Base-by-base conservation (phyloP, 306 rosid genomes). In the Pterocarpus macrocarpus region DNA sequence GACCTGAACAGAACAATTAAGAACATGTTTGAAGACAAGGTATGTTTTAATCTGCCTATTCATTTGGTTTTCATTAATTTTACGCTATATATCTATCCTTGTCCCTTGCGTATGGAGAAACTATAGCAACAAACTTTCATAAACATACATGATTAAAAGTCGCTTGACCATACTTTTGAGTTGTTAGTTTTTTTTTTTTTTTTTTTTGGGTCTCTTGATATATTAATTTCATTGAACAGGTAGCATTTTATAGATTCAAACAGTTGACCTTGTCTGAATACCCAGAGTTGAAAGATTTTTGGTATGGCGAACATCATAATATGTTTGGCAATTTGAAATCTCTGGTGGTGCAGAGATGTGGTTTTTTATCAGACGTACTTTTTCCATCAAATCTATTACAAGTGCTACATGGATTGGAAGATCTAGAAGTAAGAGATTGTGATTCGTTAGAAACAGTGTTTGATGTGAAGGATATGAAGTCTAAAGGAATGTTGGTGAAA, bases 371-470 rank as follows among this genome's bases (percentile, higher is more conserved):
- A 28, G 4, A 73, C 36, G 32, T 73, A 39, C 77, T 73, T 56
- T 39, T 73, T 17, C 17, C 77, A 16, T 56, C 66, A 38, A 73
- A 73, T 57, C 2, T 16, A 22, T 0, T 73, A 1, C 77, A 55
- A 73, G 53, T 38, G 11, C 28, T 73, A 10, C 17, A 9, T 73
- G 53, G 22, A 36, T 17, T 73, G 6, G 55, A 73, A 56, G 65
- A 56, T 0, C 7, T 73, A 2, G 66, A 56, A 73, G 66, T 73
- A 16, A 36, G 7, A 17, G 17, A 73, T 17, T 73, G 77, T 73
- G 77, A 73, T 56, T 73, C 77, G 10, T 53, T 73, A 38, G 66
- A 35, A 56, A 2, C 66, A 1, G 7, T 73, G 22, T 73, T 73
- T 56, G 77, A 63, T 63, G 44, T 63, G 68, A 34, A 63, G 32